Conservation (phyloP, 345 rosid species). For the Melaleuca alternifolia region DNA sequence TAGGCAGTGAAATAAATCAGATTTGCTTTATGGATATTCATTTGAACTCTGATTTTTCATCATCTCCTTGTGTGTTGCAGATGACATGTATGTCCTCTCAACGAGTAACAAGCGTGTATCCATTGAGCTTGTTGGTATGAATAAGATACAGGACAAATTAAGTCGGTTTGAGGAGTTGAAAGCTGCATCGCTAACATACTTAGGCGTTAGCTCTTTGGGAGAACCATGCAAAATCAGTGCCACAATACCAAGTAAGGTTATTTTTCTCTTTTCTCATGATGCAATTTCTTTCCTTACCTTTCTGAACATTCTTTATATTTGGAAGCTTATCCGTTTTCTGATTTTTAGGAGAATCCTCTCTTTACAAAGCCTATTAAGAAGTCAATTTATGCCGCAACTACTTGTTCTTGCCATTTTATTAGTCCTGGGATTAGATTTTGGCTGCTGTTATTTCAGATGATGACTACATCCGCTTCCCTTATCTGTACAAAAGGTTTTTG, state of each 20-base stretch:
- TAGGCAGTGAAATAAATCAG: not conserved
- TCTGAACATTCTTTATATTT: not conserved
- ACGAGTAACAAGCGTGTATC: constrained; percentile 65
- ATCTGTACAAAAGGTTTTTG: not conserved
- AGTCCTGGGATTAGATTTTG: not conserved
- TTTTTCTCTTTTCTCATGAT: not conserved
- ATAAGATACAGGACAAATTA: constrained; percentile 67
- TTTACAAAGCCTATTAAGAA: not conserved
- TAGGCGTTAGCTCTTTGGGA: constrained; percentile 72
- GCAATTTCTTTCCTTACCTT: not conserved
- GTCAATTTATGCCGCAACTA: not conserved
- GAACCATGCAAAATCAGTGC: constrained; percentile 32
- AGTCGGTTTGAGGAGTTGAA: constrained; percentile 67
- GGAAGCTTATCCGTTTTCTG: not conserved
- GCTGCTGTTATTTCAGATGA: not conserved
- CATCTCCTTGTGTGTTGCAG: constrained; percentile 17
- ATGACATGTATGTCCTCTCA: constrained; percentile 93
- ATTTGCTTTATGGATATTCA: not conserved
- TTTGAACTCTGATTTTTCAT: not conserved
- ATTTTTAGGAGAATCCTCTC: not conserved
- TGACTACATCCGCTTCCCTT: not conserved
- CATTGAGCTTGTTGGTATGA: constrained; percentile 68
- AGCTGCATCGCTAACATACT: constrained; percentile 53
- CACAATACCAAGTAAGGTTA: constrained; percentile 48
- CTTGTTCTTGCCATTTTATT: not conserved